Conservation (phyloP, 805 yeast species). For the Ogataea angusta region DNA sequence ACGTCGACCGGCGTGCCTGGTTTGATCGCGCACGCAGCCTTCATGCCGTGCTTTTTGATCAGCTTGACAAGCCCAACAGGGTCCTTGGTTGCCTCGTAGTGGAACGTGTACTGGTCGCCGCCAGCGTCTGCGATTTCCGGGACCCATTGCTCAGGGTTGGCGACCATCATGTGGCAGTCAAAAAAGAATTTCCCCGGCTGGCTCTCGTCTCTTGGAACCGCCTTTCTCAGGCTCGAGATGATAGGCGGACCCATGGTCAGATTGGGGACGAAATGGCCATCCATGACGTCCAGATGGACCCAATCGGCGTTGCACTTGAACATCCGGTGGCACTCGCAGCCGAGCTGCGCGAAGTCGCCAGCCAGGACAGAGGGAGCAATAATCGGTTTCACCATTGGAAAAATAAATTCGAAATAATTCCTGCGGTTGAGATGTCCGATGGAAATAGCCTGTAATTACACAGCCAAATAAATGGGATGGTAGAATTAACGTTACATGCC, state of each 20-base stretch:
- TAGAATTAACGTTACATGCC: not conserved
- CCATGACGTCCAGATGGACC: conserved; percentile 99
- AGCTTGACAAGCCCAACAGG: conserved; percentile 70
- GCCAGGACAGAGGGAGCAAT: conserved; percentile 95
- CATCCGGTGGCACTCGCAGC: conserved; percentile 80
- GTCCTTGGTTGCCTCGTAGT: conserved; percentile 85
- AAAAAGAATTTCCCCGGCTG: conserved; percentile 42
- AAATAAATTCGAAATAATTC: not conserved
- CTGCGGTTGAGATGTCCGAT: not conserved
- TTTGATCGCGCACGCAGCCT: conserved; percentile 91
- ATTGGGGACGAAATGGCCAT: conserved; percentile 97
- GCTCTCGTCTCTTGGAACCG: conserved; percentile 40
- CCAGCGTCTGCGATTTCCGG: conserved; percentile 90
- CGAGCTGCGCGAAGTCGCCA: conserved; percentile 85
- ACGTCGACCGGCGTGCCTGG: conserved; percentile 92
- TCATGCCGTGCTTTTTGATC: conserved; percentile 79
- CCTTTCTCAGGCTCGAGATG: conserved; percentile 20
- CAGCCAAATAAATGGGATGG: not conserved
- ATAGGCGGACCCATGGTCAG: conserved; percentile 88
- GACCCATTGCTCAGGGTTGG: conserved; percentile 91
- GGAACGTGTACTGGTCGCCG: conserved; percentile 95
- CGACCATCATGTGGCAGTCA: conserved; percentile 99
- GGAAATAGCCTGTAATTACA: not conserved
- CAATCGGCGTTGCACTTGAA: conserved; percentile 85
- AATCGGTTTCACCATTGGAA: conserved; percentile 48